phyloP scores from a whole-genome alignment of 179 eudicot genomes.

The Corrigiola litoralis region DNA sequence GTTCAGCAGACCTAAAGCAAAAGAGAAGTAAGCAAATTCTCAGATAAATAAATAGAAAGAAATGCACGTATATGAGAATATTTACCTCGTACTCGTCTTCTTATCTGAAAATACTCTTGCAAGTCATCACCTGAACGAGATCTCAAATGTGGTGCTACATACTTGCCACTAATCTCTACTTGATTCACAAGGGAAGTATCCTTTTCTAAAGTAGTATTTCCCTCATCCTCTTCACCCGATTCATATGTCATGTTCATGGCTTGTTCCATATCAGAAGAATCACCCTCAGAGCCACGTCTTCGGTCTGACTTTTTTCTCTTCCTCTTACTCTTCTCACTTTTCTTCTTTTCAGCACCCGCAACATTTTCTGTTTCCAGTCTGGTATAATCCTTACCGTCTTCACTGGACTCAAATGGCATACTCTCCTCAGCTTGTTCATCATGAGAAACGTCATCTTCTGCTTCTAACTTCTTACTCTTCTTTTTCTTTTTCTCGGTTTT shows the following conservation, averaged over 20 bases:
- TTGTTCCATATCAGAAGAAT: constrained; percentile 8
- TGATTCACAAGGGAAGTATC: constrained; percentile 12
- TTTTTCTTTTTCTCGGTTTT: constrained; percentile 34
- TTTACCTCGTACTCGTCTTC: constrained; percentile 76
- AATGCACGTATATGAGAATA: not conserved
- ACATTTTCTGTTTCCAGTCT: constrained; percentile 15
- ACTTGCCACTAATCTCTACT: constrained; percentile 31
- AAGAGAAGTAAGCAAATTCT: constrained; percentile 2
- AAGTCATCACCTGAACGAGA: constrained; percentile 42
- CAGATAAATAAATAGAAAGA: not conserved
- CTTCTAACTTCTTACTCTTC: constrained; percentile 29
- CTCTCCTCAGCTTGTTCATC: constrained; percentile 14
- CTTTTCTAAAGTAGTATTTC: constrained; percentile 21
- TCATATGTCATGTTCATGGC: constrained; percentile 19
- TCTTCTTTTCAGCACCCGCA: constrained; percentile 10
- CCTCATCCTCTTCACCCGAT: constrained; percentile 20
- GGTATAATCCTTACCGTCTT: constrained; percentile 19
- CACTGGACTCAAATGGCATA: constrained; percentile 22
- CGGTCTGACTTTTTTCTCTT: constrained; percentile 25
- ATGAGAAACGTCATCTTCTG: constrained; percentile 11
- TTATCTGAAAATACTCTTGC: constrained; percentile 55
- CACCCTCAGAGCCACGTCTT: constrained; percentile 14
- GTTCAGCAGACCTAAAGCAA: constrained; percentile 67
- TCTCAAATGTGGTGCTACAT: constrained; percentile 85
- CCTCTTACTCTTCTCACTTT: constrained; percentile 27